Conservation (phyloP, 305 asterid genomes). For the Lippia alba region DNA sequence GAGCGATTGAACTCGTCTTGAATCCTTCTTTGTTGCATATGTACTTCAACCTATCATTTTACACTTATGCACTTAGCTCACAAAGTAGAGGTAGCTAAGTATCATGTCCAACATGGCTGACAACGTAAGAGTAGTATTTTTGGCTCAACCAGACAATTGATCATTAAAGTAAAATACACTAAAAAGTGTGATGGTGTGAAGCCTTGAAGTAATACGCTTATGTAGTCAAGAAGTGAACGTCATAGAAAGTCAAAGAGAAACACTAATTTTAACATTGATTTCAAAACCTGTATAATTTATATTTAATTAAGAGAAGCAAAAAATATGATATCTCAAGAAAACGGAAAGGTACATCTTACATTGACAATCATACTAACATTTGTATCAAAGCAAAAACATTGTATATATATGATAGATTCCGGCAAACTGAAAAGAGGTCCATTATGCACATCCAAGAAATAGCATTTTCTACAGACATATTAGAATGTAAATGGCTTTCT, state of each 20-base stretch:
- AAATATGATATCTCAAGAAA: neutral
- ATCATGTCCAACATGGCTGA: slow-evolving; percentile 30
- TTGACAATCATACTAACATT: slow-evolving; percentile 9
- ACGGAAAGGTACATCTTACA: neutral
- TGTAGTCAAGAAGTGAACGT: slow-evolving; percentile 3
- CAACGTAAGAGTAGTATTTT: slow-evolving; percentile 19
- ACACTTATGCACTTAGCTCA: slow-evolving; percentile 35
- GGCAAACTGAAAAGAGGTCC: slow-evolving; percentile 8
- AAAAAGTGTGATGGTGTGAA: slow-evolving; percentile 13
- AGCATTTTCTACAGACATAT: slow-evolving; percentile 2
- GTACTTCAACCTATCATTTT: slow-evolving; percentile 78
- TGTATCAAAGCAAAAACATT: slow-evolving; percentile 6
- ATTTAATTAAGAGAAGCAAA: slow-evolving; percentile 3
- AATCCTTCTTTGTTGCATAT: slow-evolving; percentile 85
- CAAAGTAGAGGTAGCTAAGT: slow-evolving; percentile 25
- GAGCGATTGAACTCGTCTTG: slow-evolving; percentile 77
- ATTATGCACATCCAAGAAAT: neutral
- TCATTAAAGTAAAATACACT: slow-evolving; percentile 7
- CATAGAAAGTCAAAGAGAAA: neutral
- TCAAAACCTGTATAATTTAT: slow-evolving; percentile 17
- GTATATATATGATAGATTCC: neutral
- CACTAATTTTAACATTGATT: slow-evolving; percentile 1
- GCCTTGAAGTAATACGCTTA: neutral
- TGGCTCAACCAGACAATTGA: slow-evolving; percentile 16
- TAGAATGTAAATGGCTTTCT: neutral